These are phyloP conservation scores for Conticribra weissflogii DNA, from an alignment of 108 stramenopile genomes.

Conservation along the genomic window DNA sequence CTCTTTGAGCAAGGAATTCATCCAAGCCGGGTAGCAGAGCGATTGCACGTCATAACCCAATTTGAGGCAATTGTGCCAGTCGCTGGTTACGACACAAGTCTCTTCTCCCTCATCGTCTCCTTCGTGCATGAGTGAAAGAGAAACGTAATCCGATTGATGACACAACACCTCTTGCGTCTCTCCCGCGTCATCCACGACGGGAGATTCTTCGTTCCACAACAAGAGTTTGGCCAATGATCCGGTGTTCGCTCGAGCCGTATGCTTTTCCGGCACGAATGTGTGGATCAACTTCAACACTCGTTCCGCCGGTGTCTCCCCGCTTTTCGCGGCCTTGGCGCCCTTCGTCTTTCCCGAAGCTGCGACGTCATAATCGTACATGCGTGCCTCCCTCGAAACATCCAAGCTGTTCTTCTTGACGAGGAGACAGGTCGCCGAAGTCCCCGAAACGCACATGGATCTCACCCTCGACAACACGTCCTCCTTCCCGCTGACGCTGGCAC, in stretches of 20 bases:
- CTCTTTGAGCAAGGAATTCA: conserved; percentile 56
- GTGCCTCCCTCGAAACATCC: conserved; percentile 50
- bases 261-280: conserved; percentile 70
- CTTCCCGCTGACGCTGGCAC: conserved; percentile 43
- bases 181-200: conserved; percentile 43
- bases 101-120: conserved; percentile 29
- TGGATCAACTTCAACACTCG: conserved; percentile 67
- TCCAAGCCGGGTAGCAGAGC: conserved; percentile 75
- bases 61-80: conserved; percentile 95
- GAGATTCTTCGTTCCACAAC: conserved; percentile 78
- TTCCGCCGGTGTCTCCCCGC: conserved; percentile 17
- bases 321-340: conserved; percentile 3
- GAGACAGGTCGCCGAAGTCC: conserved; percentile 83
- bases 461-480: conserved; percentile 45
- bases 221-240: conserved; percentile 90
- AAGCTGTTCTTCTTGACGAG: conserved; percentile 42
- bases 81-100: conserved; percentile 43
- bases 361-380: conserved; percentile 87
- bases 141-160: conserved; percentile 95
- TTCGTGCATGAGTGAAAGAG: conserved; percentile 58
- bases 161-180: conserved; percentile 62
- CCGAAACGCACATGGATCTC: conserved; percentile 76
- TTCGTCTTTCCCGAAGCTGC: conserved; percentile 1
- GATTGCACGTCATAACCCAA: conserved; percentile 89
- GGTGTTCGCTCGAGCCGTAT: conserved; percentile 82